Evolutionary conservation across 441 rosid species (phyloP).

Genomic region (Bocquillonia castaneifolia): DNA sequence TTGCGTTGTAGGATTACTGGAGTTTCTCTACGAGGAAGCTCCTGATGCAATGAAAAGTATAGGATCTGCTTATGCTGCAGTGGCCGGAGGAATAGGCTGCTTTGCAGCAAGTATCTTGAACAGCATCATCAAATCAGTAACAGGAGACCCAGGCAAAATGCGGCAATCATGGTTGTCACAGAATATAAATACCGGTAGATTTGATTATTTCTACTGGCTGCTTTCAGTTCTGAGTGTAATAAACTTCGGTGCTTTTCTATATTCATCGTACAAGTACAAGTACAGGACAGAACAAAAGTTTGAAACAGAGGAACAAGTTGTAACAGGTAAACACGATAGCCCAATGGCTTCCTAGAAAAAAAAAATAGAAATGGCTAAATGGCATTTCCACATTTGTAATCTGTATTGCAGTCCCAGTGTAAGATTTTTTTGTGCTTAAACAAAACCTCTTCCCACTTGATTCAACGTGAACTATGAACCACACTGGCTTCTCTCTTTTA

Average conservation of each 20-base stretch:
- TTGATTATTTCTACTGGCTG: constrained; percentile 78
- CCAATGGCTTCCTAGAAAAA: constrained; percentile 17
- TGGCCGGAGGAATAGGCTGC: constrained; percentile 88
- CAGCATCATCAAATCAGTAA: constrained; percentile 61
- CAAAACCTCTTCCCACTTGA: not conserved
- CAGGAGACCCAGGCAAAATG: constrained; percentile 37
- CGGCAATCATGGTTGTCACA: constrained; percentile 70
- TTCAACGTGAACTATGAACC: not conserved
- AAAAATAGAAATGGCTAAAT: not conserved
- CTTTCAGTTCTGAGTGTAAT: constrained; percentile 55
- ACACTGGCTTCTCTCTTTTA: too few species aligned
- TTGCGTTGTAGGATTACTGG: constrained; percentile 71
- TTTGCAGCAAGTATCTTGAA: constrained; percentile 69
- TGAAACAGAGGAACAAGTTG: constrained; percentile 24
- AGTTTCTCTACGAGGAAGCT: constrained; percentile 88
- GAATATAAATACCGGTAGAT: constrained; percentile 72
- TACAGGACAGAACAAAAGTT: constrained; percentile 45
- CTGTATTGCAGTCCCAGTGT: not conserved
- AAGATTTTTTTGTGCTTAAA: not conserved
- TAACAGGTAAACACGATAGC: constrained; percentile 27
- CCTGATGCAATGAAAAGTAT: constrained; percentile 98
- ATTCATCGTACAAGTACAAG: constrained; percentile 56
- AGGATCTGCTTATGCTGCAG: constrained; percentile 86
- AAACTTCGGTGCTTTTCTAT: constrained; percentile 62
- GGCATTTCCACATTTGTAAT: not conserved